Percentiles rank a stretch among this genome's conserved stretches.
These are phyloP conservation scores for Plasmodium inui DNA, from an alignment of 169 alveolate species.

Conservation along the genomic window DNA sequence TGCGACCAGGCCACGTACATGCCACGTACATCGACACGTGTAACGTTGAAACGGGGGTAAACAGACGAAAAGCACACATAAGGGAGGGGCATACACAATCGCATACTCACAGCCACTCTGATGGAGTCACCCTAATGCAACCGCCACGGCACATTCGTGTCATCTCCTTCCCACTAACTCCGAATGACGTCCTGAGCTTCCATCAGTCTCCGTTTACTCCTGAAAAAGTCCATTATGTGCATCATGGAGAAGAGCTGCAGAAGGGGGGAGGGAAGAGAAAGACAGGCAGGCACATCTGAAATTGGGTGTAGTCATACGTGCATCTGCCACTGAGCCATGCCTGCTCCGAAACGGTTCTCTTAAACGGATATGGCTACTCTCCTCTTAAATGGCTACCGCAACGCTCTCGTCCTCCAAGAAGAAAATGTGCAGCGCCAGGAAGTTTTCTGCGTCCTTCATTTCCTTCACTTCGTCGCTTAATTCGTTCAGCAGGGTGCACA, in stretches of 20 bases:
- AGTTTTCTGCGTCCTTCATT: constrained; percentile 20
- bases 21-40: background rate
- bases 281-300: background rate
- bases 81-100: background rate
- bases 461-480: constrained; percentile 44
- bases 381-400: background rate
- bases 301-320: background rate
- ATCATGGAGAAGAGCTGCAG: constrained; percentile 51
- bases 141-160: background rate
- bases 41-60: background rate
- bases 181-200: constrained; percentile 15
- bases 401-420: constrained; percentile 44
- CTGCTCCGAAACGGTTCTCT: background rate
- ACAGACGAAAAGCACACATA: background rate
- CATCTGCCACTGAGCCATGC: background rate
- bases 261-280: background rate
- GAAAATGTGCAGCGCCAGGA: constrained; percentile 27
- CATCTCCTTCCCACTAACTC: background rate
- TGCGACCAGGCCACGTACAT: background rate
- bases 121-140: background rate
- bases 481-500: constrained; percentile 31
- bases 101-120: background rate
- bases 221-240: constrained; percentile 56
- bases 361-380: too few species aligned
- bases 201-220: constrained; percentile 26